These are phyloP conservation scores for Scutellaria baicalensis DNA, from an alignment of 257 asterid genomes.

Conservation along the genomic window DNA sequence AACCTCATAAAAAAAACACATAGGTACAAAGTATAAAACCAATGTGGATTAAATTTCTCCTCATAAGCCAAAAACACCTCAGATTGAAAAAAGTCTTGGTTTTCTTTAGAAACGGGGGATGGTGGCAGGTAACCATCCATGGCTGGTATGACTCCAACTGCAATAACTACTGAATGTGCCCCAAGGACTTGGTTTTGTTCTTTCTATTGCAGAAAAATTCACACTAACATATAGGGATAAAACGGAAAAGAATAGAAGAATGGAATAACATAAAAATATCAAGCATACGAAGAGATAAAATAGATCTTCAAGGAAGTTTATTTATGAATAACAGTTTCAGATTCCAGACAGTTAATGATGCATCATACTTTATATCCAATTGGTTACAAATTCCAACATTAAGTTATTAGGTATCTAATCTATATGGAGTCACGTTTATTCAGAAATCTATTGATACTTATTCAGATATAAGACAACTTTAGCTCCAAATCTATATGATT, in stretches of 20 bases:
- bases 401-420: conserved; percentile 9
- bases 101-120: neutral
- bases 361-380: neutral
- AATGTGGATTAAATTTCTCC: neutral
- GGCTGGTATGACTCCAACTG: neutral
- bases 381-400: neutral
- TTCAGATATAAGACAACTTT: no score
- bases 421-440: conserved; percentile 3
- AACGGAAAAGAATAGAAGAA: neutral
- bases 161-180: neutral
- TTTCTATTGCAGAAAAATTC: neutral
- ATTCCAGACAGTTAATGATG: conserved; percentile 2
- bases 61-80: neutral
- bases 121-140: neutral
- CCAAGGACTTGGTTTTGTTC: neutral
- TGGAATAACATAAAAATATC: neutral
- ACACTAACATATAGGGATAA: neutral
- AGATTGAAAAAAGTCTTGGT: neutral
- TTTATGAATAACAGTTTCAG: conserved; percentile 8
- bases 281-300: neutral
- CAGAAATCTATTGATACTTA: no score
- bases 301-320: neutral
- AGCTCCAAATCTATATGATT: no score
- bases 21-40: neutral
- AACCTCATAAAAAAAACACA: neutral